Evolutionary conservation across 2,329 filamentous ascomycete genomes (phyloP), one percentile per base, ranked within the genome.

Genomic region (Diaporthe vaccinii): DNA sequence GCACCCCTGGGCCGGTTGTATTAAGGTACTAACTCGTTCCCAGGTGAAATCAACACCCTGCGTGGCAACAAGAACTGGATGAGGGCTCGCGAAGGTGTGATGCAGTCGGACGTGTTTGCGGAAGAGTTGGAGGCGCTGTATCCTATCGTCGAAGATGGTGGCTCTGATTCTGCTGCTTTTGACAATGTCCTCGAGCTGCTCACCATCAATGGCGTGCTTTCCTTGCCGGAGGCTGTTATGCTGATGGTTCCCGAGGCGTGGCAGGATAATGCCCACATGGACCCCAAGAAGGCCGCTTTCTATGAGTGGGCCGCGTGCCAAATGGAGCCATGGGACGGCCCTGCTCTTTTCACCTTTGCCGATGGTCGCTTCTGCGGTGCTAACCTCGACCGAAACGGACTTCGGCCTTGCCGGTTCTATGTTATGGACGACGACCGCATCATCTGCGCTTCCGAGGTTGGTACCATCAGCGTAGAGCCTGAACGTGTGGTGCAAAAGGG

Each of bases 11-110:
- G 7, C 72, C 71, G 17, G 34, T 6, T 7, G 15, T 34, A 44
- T 34, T 12, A 44, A 17, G 58, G 25, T 71, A 73, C 78, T 82
- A 79, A 80, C 74, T 62, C 74, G 28, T 70, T 72, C 74, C 78
- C 80, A 90, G 88, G 88, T 89, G 96, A 98, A 87, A 98, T 98
- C 83, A 98, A 98, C 86, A 98, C 96, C 2, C 88, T 98, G 77
- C 94, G 96, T 83, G 96, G 96, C 77, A 98, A 98, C 89, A 98
- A 98, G 90, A 98, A 98, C 87, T 98, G 96, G 96, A 98, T 98
- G 96, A 93, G 96, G 80, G 96, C 96, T 77, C 93, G 96, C 82
- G 96, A 98, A 87, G 96, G 96, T 85, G 93, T 98, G 78, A 94
- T 98, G 90, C 94, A 95, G 83, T 98, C 96, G 2, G 93, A 96